Evolutionary conservation across 208 protist genomes (phyloP).

Genomic region (Phytomonas sp.): DNA sequence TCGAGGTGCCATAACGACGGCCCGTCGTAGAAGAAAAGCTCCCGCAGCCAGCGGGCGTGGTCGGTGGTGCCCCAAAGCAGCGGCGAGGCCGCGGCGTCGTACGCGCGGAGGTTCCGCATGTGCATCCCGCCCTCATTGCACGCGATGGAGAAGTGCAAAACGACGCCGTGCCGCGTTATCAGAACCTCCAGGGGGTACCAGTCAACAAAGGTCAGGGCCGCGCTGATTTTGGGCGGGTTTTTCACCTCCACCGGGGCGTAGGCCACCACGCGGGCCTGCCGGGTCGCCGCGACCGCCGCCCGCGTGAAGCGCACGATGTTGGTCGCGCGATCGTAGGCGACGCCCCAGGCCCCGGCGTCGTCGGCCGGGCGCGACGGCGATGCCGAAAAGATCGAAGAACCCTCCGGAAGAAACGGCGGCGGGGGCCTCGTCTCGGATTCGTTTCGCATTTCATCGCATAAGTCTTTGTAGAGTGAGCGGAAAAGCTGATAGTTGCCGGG

Average conservation of each 20-base stretch:
- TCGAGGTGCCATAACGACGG: slow-evolving; percentile 80
- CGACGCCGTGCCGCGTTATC: slow-evolving; percentile 55
- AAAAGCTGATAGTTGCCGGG: slow-evolving; percentile 64
- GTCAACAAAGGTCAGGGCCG: slow-evolving; percentile 58
- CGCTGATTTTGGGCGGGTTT: slow-evolving; percentile 56
- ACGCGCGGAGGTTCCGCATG: slow-evolving; percentile 83
- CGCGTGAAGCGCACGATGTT: slow-evolving; percentile 50
- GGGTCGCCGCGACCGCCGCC: slow-evolving; percentile 21
- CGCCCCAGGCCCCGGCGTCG: slow-evolving; percentile 36
- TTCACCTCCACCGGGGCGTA: slow-evolving; percentile 48
- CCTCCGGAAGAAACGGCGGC: slow-evolving; percentile 23
- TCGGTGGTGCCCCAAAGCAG: slow-evolving; percentile 27
- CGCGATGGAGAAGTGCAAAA: slow-evolving; percentile 74
- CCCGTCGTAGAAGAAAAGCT: slow-evolving; percentile 73
- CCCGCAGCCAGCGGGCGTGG: slow-evolving; percentile 40
- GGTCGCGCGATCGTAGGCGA: slow-evolving; percentile 26
- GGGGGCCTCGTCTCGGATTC: slow-evolving; percentile 66
- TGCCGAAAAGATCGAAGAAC: too few relatives aligned
- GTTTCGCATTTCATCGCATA: slow-evolving; percentile 69
- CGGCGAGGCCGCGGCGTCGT: slow-evolving; percentile 23
- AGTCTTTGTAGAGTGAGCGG: slow-evolving; percentile 69
- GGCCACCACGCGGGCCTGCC: slow-evolving; percentile 40
- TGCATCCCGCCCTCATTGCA: slow-evolving; percentile 72
- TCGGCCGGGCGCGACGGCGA: too few relatives aligned
- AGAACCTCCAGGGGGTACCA: slow-evolving; percentile 72